Percentiles rank a stretch among this genome's conserved stretches.
These are phyloP conservation scores for Pseudopediastrum boryanum DNA, from an alignment of 139 green algal genomes.

Conservation along the genomic window DNA sequence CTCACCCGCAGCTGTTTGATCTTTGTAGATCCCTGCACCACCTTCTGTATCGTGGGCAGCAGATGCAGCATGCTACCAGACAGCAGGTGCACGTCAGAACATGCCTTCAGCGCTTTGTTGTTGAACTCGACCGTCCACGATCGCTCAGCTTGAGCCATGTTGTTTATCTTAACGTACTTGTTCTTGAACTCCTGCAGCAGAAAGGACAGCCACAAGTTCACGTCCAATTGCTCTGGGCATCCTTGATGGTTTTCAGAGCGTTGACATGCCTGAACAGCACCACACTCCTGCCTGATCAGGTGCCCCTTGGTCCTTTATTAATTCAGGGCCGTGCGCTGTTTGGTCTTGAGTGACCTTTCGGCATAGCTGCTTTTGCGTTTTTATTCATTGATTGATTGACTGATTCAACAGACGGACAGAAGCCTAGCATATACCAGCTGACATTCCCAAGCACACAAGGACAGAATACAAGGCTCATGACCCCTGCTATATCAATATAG, in stretches of 20 bases:
- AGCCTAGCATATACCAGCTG: too few species aligned
- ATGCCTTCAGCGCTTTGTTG: background rate
- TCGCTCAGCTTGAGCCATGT: background rate
- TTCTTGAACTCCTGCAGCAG: background rate
- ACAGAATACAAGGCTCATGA: too few species aligned
- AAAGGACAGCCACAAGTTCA: background rate
- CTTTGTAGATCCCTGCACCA: background rate
- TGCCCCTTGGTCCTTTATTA: background rate
- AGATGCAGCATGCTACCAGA: conserved; percentile 49
- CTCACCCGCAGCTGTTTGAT: conserved; percentile 4
- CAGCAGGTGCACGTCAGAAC: conserved; percentile 42
- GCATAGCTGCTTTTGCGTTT: background rate
- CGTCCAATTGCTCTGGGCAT: background rate
- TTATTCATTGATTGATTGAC: background rate
- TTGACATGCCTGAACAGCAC: background rate
- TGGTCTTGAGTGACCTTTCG: background rate
- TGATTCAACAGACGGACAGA: too few species aligned
- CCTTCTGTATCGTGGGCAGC: conserved; percentile 39
- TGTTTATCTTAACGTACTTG: background rate
- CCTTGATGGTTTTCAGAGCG: background rate
- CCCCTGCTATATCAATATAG: too few species aligned
- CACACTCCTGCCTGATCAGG: background rate
- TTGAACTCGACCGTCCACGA: background rate
- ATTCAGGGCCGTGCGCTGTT: background rate
- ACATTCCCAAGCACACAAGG: too few species aligned